Evolutionary conservation across 1,139 yeast genomes (phyloP).

Genomic region (Taiozyma onychis): DNA sequence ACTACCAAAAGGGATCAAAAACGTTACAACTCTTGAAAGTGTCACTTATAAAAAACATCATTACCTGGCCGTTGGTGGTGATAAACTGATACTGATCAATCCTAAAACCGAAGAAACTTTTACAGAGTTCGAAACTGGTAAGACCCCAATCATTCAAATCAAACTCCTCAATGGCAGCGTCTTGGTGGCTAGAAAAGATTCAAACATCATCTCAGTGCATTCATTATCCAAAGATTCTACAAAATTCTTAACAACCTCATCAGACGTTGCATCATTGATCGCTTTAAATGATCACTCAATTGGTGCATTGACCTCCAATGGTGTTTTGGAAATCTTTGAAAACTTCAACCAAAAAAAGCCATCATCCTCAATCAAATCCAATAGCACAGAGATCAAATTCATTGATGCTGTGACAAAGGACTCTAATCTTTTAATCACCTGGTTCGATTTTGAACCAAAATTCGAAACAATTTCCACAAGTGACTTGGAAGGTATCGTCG

Average conservation of each 20-base stretch:
- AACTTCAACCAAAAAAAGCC: conserved; percentile 14
- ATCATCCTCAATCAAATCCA: conserved; percentile 14
- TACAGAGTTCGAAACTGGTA: neutral
- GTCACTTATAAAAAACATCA: neutral
- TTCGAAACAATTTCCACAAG: conserved; percentile 18
- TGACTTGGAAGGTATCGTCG: conserved; percentile 7
- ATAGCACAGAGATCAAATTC: conserved; percentile 10
- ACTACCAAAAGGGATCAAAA: conserved; percentile 3
- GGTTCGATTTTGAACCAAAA: conserved; percentile 19
- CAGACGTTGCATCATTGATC: conserved; percentile 12
- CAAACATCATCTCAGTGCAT: conserved; percentile 6
- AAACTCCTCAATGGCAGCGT: neutral
- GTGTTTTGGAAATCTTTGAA: conserved; percentile 30
- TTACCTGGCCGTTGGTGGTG: conserved; percentile 2
- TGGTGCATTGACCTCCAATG: conserved; percentile 27
- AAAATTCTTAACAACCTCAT: conserved; percentile 14
- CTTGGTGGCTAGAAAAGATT: neutral
- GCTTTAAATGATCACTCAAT: conserved; percentile 6
- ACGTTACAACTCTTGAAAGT: neutral
- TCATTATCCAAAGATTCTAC: conserved; percentile 11
- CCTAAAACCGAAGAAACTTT: neutral
- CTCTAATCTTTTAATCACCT: conserved; percentile 11
- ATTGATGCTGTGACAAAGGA: conserved; percentile 1
- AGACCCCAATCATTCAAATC: conserved; percentile 1
- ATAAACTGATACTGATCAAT: neutral